Evolutionary conservation across 352 stramenopile genomes (phyloP), one percentile per base, ranked within the genome.

Genomic region (Phytophthora capsici): DNA sequence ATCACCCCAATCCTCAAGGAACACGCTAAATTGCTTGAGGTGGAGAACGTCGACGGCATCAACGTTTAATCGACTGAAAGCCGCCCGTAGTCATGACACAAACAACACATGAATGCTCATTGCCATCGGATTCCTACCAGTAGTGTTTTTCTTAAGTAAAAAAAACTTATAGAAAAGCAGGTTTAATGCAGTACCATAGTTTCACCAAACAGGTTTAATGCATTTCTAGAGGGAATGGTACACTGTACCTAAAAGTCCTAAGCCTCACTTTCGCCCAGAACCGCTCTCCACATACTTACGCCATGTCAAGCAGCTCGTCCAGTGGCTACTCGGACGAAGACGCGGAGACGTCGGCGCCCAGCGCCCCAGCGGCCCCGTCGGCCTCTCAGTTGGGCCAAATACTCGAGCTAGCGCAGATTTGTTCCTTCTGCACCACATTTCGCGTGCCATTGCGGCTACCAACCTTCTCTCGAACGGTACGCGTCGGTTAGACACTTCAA

Each of bases 11-110:
- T 99, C 44, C 81, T 99, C 44, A 82, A 92, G 63, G 82, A 84
- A 25, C 85, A 99, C 70, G 87, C 89, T 50, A 82, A 85, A 51
- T 64, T 98, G 49, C 78, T 99, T 28, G 77, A 91, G 6, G 84
- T 98, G 46, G 79, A 98, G 67, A 95, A 93, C 80, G 82, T 98
- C 22, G 96, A 99, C 78, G 84, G 82, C 26, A 96, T 99, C 57
- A 99, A 99, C 85, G 94, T 99, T 50, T 99, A 97, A 88, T 57
- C 7, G n/a, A 7, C 19, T 6, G 5, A 28, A 7, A 32, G 14
- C 14, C 30, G 6, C 20, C 13, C 46, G 8, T 36, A 40, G n/a
- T 14, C 32, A 22, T n/a, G 55, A 55, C 16, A 55, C 32, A 28
- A 6, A 7, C 13, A 56, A 28, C 37, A 43, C 16, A 44, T 55